phyloP scores from a whole-genome alignment of 805 yeast genomes.

The Candida tammaniensis region DNA sequence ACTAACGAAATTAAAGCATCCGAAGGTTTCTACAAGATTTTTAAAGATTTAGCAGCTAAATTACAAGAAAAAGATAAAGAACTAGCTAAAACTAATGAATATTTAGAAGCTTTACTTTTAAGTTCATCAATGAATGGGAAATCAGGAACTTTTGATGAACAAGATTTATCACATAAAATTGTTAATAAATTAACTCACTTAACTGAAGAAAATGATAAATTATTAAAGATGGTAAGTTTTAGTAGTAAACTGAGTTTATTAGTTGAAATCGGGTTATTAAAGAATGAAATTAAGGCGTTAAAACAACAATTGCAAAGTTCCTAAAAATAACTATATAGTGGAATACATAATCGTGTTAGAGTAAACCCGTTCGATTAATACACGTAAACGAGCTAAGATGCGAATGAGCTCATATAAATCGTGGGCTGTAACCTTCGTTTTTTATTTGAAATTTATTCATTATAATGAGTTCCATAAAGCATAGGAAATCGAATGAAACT shows the following conservation, averaged over 20 bases:
- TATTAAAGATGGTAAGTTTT: slow-evolving; percentile 67
- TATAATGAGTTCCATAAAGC: slow-evolving; percentile 17
- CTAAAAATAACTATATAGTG: too few species aligned
- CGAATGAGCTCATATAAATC: too few species aligned
- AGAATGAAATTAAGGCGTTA: slow-evolving; percentile 28
- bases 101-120: slow-evolving; percentile 58
- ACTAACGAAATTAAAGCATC: slow-evolving; percentile 15
- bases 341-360: too few species aligned
- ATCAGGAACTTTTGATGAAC: slow-evolving; percentile 58
- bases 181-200: slow-evolving; percentile 58
- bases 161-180: slow-evolving; percentile 72
- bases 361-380: too few species aligned
- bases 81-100: slow-evolving; percentile 55
- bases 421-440: too few species aligned
- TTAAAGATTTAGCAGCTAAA: slow-evolving; percentile 45
- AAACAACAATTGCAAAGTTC: too few species aligned
- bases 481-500: slow-evolving; percentile 25
- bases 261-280: slow-evolving; percentile 62
- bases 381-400: too few species aligned
- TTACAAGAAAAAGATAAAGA: slow-evolving; percentile 49
- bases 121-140: slow-evolving; percentile 22
- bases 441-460: too few species aligned
- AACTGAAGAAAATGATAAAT: slow-evolving; percentile 65
- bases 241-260: slow-evolving; percentile 74
- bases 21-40: slow-evolving; percentile 36